These are phyloP conservation scores for Septoria petroselini DNA, from an alignment of 2,329 filamentous ascomycete species.

Conservation along the genomic window DNA sequence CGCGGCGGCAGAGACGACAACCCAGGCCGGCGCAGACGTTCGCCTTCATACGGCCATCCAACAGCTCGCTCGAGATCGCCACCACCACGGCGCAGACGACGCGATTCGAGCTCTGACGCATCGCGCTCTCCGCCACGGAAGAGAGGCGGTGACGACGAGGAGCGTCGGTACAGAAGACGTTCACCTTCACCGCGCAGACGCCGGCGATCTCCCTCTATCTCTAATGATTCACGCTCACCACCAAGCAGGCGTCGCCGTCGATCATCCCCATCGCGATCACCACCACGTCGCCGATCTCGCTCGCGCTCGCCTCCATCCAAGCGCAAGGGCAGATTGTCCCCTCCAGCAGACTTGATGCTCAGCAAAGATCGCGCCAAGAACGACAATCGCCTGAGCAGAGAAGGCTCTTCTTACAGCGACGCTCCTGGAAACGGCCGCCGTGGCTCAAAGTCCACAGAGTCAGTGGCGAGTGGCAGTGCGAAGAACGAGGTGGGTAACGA, in stretches of 20 bases:
- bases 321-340: constrained; percentile 22
- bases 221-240: constrained; percentile 68
- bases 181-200: constrained; percentile 35
- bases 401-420: constrained; percentile 16
- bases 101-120: constrained; percentile 17
- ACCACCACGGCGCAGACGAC: constrained; percentile 29
- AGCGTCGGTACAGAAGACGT: constrained; percentile 24
- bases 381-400: constrained; percentile 23
- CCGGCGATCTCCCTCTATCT: constrained; percentile 56
- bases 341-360: constrained; percentile 24
- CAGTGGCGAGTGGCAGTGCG: constrained; percentile 9
- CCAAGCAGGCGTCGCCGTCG: constrained; percentile 67
- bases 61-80: constrained; percentile 34
- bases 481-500: constrained; percentile 18
- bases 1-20: constrained; percentile 35
- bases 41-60: constrained; percentile 28
- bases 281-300: constrained; percentile 23
- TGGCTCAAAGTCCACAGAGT: constrained; percentile 9
- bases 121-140: constrained; percentile 19
- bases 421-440: constrained; percentile 8
- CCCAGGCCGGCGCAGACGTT: constrained; percentile 37
- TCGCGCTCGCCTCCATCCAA: constrained; percentile 29
- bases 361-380: constrained; percentile 17
- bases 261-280: constrained; percentile 47
- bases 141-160: constrained; percentile 11